Percentiles rank a stretch among this genome's conserved stretches.
phyloP scores from a whole-genome alignment of 352 stramenopile genomes.

The Plasmopara halstedii region DNA sequence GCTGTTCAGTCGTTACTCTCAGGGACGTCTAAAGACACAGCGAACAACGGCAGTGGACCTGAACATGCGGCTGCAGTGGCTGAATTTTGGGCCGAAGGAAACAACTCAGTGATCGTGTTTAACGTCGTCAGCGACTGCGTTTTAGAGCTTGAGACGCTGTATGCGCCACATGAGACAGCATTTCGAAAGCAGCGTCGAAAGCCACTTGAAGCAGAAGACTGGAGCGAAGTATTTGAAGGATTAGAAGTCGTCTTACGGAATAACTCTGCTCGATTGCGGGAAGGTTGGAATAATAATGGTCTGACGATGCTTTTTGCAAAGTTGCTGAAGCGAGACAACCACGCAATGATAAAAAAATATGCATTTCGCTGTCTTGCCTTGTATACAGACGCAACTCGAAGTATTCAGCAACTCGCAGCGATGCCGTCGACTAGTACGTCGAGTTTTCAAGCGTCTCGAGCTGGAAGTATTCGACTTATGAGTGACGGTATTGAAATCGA shows the following conservation, averaged over 20 bases:
- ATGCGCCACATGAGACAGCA: conserved; percentile 70
- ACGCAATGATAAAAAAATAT: conserved; percentile 87
- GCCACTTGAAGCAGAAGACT: conserved; percentile 78
- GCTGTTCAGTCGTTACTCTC: conserved; percentile 61
- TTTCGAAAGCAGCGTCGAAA: conserved; percentile 81
- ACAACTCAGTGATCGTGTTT: conserved; percentile 67
- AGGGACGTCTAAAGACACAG: conserved; percentile 39
- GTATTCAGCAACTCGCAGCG: conserved; percentile 48
- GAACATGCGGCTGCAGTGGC: conserved; percentile 44
- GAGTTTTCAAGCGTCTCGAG: conserved; percentile 25
- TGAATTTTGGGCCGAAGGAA: conserved; percentile 73
- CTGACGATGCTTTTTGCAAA: conserved; percentile 82
- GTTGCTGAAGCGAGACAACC: conserved; percentile 78
- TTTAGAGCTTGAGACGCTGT: conserved; percentile 75
- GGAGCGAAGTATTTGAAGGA: conserved; percentile 84
- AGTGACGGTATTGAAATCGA: conserved; percentile 36
- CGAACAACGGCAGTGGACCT: conserved; percentile 12
- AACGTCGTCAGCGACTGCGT: conserved; percentile 76
- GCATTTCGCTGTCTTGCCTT: conserved; percentile 79
- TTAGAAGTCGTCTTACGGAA: conserved; percentile 76
- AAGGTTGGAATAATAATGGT: conserved; percentile 77
- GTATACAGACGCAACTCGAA: conserved; percentile 73
- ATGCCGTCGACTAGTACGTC: conserved; percentile 32
- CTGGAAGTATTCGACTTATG: conserved; percentile 34
- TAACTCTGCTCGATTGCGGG: conserved; percentile 55